A percentile compares a stretch with the other conserved stretches of the same genome.
These are phyloP conservation scores for Aristolochia californica DNA, from an alignment of 164 flowering plant genomes.

Conservation along the genomic window DNA sequence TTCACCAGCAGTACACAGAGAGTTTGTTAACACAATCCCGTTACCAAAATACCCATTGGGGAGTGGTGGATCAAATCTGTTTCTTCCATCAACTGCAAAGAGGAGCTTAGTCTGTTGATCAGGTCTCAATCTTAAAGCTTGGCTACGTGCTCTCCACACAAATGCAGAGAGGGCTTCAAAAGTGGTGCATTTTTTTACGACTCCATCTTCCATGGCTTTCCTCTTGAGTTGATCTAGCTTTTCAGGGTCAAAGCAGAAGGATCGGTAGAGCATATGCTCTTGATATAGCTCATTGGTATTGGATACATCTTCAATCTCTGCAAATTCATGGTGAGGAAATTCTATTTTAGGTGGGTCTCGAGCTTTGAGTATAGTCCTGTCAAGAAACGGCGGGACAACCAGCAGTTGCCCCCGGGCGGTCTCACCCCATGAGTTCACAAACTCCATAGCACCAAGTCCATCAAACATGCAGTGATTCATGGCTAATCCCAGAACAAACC, in stretches of 20 bases:
- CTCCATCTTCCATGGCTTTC: conserved; percentile 47
- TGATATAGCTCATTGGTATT: conserved; percentile 37
- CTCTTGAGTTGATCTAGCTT: conserved; percentile 50
- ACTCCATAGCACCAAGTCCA: conserved; percentile 82
- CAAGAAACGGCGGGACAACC: conserved; percentile 44
- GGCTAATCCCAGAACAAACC: conserved; percentile 65
- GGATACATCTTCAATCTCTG: conserved; percentile 64
- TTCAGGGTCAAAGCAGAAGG: conserved; percentile 63
- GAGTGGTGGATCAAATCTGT: conserved; percentile 57
- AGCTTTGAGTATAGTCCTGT: conserved; percentile 49
- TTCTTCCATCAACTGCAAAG: conserved; percentile 83
- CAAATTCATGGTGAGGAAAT: conserved; percentile 67
- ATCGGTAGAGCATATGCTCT: conserved; percentile 49
- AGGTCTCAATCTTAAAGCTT: conserved; percentile 48
- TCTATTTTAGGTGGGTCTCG: conserved; percentile 55
- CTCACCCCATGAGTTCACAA: conserved; percentile 82
- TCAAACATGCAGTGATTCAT: conserved; percentile 83
- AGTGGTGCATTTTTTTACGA: conserved; percentile 52
- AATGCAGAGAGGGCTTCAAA: conserved; percentile 83
- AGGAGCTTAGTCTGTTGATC: conserved; percentile 82
- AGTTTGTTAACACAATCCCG: conserved; percentile 71
- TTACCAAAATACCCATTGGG: conserved; percentile 78
- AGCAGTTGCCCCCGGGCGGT: conserved; percentile 54
- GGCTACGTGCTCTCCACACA: conserved; percentile 67
- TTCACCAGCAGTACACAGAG: conserved; percentile 51